phyloP scores from a whole-genome alignment of 495 filamentous ascomycete genomes.

The Cudoniella acicularis region DNA sequence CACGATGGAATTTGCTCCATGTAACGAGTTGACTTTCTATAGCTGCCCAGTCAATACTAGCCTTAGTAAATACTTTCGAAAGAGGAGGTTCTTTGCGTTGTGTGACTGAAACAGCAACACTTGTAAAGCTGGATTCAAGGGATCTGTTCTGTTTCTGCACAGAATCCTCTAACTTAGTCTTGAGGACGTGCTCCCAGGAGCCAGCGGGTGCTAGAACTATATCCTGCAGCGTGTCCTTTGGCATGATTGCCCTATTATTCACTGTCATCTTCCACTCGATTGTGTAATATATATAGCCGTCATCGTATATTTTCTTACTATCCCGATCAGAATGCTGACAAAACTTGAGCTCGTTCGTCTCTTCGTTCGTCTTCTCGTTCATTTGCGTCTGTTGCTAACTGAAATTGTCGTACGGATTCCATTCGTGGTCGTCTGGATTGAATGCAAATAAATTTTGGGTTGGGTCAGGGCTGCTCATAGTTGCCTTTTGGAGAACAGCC shows the following conservation, averaged over 20 bases:
- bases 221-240: conserved; percentile 30
- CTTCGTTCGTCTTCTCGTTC: no score
- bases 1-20: conserved; percentile 5
- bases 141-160: conserved; percentile 5
- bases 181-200: conserved; percentile 23
- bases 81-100: conserved; percentile 16
- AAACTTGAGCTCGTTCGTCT: conserved; percentile 12
- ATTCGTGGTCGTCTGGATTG: background rate
- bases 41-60: conserved; percentile 12
- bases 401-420: conserved; percentile 5
- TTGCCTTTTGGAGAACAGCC: background rate
- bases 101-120: conserved; percentile 17
- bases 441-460: conserved; percentile 5
- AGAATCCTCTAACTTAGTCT: conserved; percentile 11
- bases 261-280: conserved; percentile 35
- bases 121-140: background rate
- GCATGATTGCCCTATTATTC: conserved; percentile 28
- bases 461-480: conserved; percentile 10
- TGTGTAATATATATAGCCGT: conserved; percentile 33
- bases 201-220: conserved; percentile 19
- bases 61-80: conserved; percentile 19
- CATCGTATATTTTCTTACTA: conserved; percentile 24
- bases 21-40: conserved; percentile 17
- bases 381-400: conserved; percentile 5
- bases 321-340: conserved; percentile 16